A percentile compares a stretch with the other conserved stretches of the same genome.
Conservation (phyloP, 2,329 filamentous ascomycete species). For the Xylaria sp. region DNA sequence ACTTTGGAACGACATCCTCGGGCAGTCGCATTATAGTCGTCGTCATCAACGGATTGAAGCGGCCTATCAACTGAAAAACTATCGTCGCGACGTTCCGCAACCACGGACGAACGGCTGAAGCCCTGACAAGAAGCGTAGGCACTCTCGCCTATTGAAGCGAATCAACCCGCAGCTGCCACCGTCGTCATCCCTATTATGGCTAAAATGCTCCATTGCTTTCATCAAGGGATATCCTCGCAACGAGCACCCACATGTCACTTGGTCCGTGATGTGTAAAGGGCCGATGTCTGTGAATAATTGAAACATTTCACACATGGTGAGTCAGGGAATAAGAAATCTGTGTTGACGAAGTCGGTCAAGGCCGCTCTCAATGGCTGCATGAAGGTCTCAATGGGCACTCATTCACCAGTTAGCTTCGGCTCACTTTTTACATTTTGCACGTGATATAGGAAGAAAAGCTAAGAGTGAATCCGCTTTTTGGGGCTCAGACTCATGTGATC, state of each 20-base stretch:
- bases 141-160: background rate
- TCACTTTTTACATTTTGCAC: background rate
- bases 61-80: background rate
- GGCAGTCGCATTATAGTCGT: background rate
- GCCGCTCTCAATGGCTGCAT: background rate
- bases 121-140: background rate
- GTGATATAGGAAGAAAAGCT: background rate
- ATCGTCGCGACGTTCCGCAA: background rate
- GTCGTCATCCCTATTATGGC: background rate
- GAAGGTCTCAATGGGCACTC: background rate
- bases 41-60: background rate
- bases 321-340: background rate
- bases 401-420: background rate
- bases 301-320: background rate
- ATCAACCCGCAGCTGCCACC: background rate
- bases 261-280: background rate
- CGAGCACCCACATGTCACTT: background rate
- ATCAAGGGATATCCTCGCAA: background rate
- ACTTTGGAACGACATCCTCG: background rate
- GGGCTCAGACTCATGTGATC: background rate
- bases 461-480: background rate
- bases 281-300: background rate
- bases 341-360: background rate
- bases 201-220: background rate
- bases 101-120: background rate